These are phyloP conservation scores for Solanum bukasovii DNA, from an alignment of 257 asterid species.

Conservation along the genomic window DNA sequence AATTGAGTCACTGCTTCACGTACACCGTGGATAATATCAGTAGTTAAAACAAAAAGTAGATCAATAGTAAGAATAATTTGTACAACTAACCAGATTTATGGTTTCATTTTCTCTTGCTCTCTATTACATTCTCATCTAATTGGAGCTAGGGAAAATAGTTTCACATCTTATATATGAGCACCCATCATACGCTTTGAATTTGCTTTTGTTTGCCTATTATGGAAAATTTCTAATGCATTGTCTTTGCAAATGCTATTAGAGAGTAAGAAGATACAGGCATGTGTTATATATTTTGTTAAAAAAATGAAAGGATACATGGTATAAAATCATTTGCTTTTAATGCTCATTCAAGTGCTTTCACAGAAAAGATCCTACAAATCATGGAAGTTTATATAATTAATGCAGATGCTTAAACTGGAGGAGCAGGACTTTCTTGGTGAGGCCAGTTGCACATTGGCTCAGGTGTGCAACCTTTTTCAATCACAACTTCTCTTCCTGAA, in stretches of 20 bases:
- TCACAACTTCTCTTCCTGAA: not conserved
- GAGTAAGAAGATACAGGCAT: not conserved
- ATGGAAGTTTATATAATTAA: not conserved
- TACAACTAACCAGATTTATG: not conserved
- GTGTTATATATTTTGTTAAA: too few relatives aligned
- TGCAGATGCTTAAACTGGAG: conserved; percentile 58
- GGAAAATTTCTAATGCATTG: not conserved
- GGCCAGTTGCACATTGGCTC: conserved; percentile 72
- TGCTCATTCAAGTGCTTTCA: conserved; percentile 1
- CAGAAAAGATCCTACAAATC: not conserved
- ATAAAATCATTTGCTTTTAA: not conserved
- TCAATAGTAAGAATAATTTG: not conserved
- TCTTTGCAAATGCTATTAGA: not conserved
- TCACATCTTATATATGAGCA: not conserved
- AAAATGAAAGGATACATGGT: not conserved
- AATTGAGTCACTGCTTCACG: not conserved
- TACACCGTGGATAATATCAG: not conserved
- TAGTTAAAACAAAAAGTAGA: not conserved
- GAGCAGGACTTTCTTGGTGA: conserved; percentile 99
- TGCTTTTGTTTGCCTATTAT: not conserved
- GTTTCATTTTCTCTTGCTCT: not conserved
- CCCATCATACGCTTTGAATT: not conserved
- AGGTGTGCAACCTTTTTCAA: conserved; percentile 37
- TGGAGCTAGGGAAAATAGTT: not conserved
- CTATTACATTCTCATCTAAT: not conserved